Percentiles rank a stretch among this genome's conserved stretches.
phyloP scores from a whole-genome alignment of 768 basidiomycete species.

The Termitomyces sp. region DNA sequence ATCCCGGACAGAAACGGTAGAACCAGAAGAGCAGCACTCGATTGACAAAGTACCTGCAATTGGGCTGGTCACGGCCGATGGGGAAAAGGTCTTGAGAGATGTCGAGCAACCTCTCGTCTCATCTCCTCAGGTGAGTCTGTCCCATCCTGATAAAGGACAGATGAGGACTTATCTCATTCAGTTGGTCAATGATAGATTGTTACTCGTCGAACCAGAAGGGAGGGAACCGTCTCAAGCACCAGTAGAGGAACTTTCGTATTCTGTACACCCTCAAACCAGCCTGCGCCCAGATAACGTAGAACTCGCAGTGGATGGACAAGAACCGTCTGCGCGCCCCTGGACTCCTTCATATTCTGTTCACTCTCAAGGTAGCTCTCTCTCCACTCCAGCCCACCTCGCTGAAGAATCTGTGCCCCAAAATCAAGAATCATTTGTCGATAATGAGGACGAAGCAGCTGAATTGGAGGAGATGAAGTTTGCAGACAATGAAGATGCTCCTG shows the following conservation, averaged over 20 bases:
- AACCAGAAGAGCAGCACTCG: not conserved
- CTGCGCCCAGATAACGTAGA: conserved; percentile 11
- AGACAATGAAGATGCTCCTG: conserved; percentile 6
- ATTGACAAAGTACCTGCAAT: not conserved
- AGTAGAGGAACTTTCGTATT: conserved; percentile 24
- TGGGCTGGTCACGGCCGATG: not conserved
- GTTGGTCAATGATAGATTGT: conserved; percentile 16
- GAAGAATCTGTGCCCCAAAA: not conserved
- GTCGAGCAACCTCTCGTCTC: not conserved
- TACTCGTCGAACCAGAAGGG: conserved; percentile 6
- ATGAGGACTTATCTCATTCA: not conserved
- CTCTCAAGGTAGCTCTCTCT: conserved; percentile 28
- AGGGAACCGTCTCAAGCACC: not conserved
- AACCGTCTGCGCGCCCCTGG: conserved; percentile 22
- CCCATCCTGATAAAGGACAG: not conserved
- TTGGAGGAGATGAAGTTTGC: conserved; percentile 11
- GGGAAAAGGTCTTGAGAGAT: conserved; percentile 7
- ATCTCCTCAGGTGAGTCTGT: conserved; percentile 9
- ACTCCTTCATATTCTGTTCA: conserved; percentile 37
- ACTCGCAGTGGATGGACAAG: conserved; percentile 1
- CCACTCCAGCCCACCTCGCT: conserved; percentile 5
- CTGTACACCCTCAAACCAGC: conserved; percentile 30
- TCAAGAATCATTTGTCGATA: not conserved
- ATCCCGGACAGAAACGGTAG: not conserved
- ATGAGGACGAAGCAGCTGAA: conserved; percentile 3